phyloP scores from a whole-genome alignment of 2,329 filamentous ascomycete species.

The Penicillium rolfsii region DNA sequence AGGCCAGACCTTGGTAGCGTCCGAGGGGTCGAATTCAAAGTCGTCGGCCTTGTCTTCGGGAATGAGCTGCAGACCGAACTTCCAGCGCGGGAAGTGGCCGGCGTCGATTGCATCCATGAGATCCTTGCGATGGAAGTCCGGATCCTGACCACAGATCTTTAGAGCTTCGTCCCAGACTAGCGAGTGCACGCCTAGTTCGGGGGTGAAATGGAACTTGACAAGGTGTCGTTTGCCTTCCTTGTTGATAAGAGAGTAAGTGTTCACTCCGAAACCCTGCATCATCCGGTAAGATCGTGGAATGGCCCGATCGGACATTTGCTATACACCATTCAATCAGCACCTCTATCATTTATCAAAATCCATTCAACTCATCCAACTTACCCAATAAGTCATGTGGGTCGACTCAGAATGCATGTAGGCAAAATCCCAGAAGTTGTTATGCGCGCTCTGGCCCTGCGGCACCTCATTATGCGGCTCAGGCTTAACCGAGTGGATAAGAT shows the following conservation, averaged over 20 bases:
- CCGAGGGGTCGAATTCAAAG: slow-evolving; percentile 84
- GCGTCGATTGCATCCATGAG: slow-evolving; percentile 73
- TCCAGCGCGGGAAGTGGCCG: slow-evolving; percentile 74
- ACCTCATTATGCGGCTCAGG: slow-evolving; percentile 47
- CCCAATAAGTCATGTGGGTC: slow-evolving; percentile 41
- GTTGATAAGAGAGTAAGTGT: slow-evolving; percentile 41
- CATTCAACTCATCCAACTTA: slow-evolving; percentile 14
- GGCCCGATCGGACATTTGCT: slow-evolving; percentile 43
- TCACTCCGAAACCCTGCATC: slow-evolving; percentile 45
- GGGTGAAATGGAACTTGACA: slow-evolving; percentile 42
- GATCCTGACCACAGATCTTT: slow-evolving; percentile 74
- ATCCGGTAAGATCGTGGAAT: slow-evolving; percentile 42
- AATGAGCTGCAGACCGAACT: slow-evolving; percentile 79
- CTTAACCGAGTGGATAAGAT: slow-evolving; percentile 48
- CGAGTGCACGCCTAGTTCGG: slow-evolving; percentile 41
- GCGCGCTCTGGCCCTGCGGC: slow-evolving; percentile 54
- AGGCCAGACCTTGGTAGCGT: slow-evolving; percentile 85
- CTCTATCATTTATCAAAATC: background rate
- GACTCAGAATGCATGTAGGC: slow-evolving; percentile 38
- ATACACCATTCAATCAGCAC: slow-evolving; percentile 12
- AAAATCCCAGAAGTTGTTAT: slow-evolving; percentile 58
- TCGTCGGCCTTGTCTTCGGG: slow-evolving; percentile 71
- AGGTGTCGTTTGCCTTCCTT: slow-evolving; percentile 39
- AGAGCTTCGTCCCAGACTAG: slow-evolving; percentile 67
- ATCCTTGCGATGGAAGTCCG: slow-evolving; percentile 81